Conservation (phyloP, 768 basidiomycete genomes). For the Calocera cornea region DNA sequence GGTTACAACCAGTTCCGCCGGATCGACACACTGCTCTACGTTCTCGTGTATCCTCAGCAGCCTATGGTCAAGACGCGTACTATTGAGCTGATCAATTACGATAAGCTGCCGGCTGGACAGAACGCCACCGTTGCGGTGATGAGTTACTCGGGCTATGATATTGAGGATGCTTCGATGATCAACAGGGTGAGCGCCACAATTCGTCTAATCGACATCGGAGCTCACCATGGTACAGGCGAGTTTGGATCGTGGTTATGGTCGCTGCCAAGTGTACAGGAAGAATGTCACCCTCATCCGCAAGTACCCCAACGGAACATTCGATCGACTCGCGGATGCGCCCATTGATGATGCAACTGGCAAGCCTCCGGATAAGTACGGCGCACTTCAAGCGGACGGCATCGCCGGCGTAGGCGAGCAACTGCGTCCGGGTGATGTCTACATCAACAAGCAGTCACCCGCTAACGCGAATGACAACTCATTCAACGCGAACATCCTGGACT, state of each 20-base stretch:
- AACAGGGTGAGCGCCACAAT: slow-evolving; percentile 50
- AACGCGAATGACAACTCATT: slow-evolving; percentile 88
- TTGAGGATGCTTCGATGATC: slow-evolving; percentile 93
- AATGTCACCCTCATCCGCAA: slow-evolving; percentile 86
- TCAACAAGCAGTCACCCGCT: slow-evolving; percentile 92
- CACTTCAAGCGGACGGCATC: slow-evolving; percentile 83
- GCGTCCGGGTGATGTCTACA: slow-evolving; percentile 82
- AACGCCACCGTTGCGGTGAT: slow-evolving; percentile 98
- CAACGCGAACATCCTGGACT: slow-evolving; percentile 43
- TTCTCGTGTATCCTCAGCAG: slow-evolving; percentile 95
- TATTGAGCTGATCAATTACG: slow-evolving; percentile 92
- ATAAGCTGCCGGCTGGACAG: slow-evolving; percentile 91
- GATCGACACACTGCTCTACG: slow-evolving; percentile 95
- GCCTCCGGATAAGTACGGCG: slow-evolving; percentile 71
- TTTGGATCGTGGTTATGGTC: slow-evolving; percentile 90
- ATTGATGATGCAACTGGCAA: slow-evolving; percentile 60
- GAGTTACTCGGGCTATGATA: slow-evolving; percentile 99
- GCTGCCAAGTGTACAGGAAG: slow-evolving; percentile 95
- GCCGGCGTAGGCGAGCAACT: slow-evolving; percentile 91
- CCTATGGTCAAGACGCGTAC: slow-evolving; percentile 99
- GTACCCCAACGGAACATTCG: slow-evolving; percentile 96
- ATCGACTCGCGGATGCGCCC: slow-evolving; percentile 88
- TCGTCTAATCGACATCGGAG: not conserved
- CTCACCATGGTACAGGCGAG: slow-evolving; percentile 46
- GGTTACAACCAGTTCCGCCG: slow-evolving; percentile 95